Percentiles rank a stretch among this genome's conserved stretches.
Evolutionary conservation across 345 rosid genomes (phyloP).

Genomic region (Eucalyptus pauciflora): DNA sequence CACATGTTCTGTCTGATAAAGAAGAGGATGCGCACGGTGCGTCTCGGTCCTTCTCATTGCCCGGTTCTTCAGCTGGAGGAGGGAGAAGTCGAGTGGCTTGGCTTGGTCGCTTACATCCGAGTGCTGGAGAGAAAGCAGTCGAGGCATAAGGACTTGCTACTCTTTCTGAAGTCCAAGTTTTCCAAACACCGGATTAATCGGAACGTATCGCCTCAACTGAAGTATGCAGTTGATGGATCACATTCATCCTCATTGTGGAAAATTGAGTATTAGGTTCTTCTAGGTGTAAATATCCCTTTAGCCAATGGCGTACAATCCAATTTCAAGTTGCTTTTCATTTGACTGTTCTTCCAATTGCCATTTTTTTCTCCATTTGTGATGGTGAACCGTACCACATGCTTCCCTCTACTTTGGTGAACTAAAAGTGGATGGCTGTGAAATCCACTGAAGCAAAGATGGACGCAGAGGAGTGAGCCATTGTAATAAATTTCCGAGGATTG

Average conservation of each 20-base stretch:
- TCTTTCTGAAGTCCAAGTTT: conserved; percentile 21
- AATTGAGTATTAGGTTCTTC: conserved; percentile 28
- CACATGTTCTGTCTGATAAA: conserved; percentile 38
- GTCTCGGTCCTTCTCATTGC: conserved; percentile 2
- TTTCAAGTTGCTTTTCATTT: neutral
- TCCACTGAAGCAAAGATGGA: neutral
- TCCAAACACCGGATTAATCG: conserved; percentile 12
- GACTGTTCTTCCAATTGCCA: neutral
- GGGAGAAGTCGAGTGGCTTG: conserved; percentile 76
- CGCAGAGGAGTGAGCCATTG: neutral
- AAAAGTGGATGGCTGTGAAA: neutral
- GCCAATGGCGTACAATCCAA: neutral
- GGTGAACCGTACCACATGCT: neutral
- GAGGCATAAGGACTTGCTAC: conserved; percentile 33
- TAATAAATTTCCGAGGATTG: rapidly evolving
- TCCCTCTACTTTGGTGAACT: neutral
- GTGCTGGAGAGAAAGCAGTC: conserved; percentile 57
- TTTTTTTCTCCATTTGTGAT: neutral
- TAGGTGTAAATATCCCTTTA: neutral
- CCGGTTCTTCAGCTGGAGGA: conserved; percentile 27
- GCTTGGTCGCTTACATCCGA: conserved; percentile 46
- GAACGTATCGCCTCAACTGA: conserved; percentile 15
- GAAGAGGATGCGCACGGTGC: conserved; percentile 30
- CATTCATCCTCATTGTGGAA: conserved; percentile 69
- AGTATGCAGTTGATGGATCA: conserved; percentile 41